Evolutionary conservation across 169 alveolate genomes (phyloP), one percentile per base, ranked within the genome.

Genomic region (Plasmodium reichenowi): DNA sequence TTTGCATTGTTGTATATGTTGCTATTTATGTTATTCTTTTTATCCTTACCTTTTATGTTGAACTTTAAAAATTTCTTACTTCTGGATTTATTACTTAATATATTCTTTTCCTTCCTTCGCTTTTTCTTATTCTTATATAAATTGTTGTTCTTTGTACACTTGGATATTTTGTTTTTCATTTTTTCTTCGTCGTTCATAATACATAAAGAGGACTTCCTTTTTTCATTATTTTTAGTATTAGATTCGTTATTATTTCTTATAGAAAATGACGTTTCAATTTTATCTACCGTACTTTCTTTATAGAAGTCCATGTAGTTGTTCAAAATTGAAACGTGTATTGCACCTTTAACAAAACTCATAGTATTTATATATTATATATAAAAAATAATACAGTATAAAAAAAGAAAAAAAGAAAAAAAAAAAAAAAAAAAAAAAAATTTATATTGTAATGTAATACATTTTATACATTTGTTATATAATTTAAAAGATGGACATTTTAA

Each of bases 271-370:
- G 47, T 15, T 9, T 78, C 52, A 10, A 24, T 20, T 20, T 9
- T 32, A 13, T 74, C 48, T 15, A 59, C 32, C 3, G 43, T 66
- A 2, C 38, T 50, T 52, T 78, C 89, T 50, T 63, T 76, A 45
- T 78, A 78, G 67, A 59, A 78, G 20, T 78, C 89, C 22, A 78
- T 76, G 67, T 64, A 78, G 8, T 78, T 45, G 29, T 66, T 78
- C 12, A 71, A 64, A 67, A 78, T 43, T 43, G 89, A 78, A 64
- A 78, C 74, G 58, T 78, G 89, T 26, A 78, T 64, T 64, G 50
- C 50, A 17, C 66, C 64, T 3, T 59, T 66, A 12, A 58, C 56
- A 24, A 15, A 45, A 60, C 52, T 66, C 80, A 78, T 78, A 50
- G 50, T 78, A 50, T 66, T 50, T 5, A 38, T 38, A 38, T 32